Base-by-base conservation (phyloP, 352 stramenopile genomes). In the Albugo candida region DNA sequence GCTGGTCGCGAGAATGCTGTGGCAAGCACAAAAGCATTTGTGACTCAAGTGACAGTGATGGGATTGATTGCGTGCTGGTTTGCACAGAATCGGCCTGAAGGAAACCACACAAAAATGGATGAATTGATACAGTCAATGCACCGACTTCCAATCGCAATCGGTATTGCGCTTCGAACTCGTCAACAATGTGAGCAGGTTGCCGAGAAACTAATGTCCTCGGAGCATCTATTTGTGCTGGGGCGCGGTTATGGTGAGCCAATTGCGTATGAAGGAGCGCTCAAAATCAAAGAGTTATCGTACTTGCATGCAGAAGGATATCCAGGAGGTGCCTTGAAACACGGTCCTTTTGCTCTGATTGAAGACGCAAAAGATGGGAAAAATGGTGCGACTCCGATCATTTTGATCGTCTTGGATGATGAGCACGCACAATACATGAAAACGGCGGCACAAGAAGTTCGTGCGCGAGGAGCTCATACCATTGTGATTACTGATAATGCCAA, bases 281-380 rank as follows among this genome's bases (percentile, higher is more conserved):
- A 99, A 68, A 96, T 99, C 49, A 99, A 99, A 67, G 95, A 99
- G 72, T 97, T 97, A 65, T 96, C 87, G 48, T 99, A 98, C 57
- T 61, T 99, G 36, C 94, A 99, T 57, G 95, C 94, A 21, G 94
- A 99, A 55, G 94, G 94, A 21, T 98, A 98, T 68, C 86, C 89
- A 48, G 95, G 93, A 19, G 94, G 93, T 20, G 95, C 95, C 37
- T 71, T 99, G 44, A 99, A 99, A 70, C 95, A 99, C 65, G 95
- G 94, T 11, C 94, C 95, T 2, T 98, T 99, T 52, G 94, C 95
- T n/a, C 70, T 98, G 5, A 98, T 99, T 59, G 95, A 99, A 59
- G 70, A 65, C 51, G 65, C 79, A 37, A 81, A 95, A 45, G 88
- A 89, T 38, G 89, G 85, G 46, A 93, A 95, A 51, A 94, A 94